Evolutionary conservation across 2,329 filamentous ascomycete genomes (phyloP).

Genomic region (Xylaria sp.): DNA sequence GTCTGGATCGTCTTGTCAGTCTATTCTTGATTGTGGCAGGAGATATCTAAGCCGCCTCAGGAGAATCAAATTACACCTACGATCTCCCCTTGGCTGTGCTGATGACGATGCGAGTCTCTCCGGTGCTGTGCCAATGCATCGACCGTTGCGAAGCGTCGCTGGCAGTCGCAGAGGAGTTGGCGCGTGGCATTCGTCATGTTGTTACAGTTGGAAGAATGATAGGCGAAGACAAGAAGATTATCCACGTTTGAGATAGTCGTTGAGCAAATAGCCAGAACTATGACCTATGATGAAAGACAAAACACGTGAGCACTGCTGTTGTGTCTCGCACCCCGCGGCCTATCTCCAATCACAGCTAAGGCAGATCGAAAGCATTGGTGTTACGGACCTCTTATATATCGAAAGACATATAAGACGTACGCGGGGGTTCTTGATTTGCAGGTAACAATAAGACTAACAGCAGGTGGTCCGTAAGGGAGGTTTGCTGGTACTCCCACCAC

Average conservation of each 20-base stretch:
- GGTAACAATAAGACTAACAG: too few relatives aligned
- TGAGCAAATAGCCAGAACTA: background rate
- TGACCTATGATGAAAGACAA: background rate
- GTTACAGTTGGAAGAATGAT: background rate
- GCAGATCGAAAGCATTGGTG: too few relatives aligned
- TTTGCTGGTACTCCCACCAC: too few relatives aligned
- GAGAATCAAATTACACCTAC: background rate
- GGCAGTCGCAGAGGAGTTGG: background rate
- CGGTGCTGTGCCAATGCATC: background rate
- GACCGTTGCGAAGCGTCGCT: background rate
- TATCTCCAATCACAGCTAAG: too few relatives aligned
- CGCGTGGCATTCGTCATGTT: background rate
- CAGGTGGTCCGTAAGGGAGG: too few relatives aligned
- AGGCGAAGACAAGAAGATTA: background rate
- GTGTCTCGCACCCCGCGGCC: background rate
- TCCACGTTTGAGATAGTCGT: background rate
- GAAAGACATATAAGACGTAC: too few relatives aligned
- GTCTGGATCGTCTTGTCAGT: background rate
- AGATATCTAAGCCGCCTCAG: background rate
- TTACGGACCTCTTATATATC: too few relatives aligned
- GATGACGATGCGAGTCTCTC: slow-evolving; percentile 11
- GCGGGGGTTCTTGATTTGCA: too few relatives aligned
- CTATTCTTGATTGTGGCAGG: background rate
- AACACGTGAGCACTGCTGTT: background rate
- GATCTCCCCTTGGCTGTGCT: background rate